Percentiles rank a stretch among this genome's conserved stretches.
Conservation (phyloP, 2,329 filamentous ascomycete genomes). For the Paraphoma chrysanthemicola region DNA sequence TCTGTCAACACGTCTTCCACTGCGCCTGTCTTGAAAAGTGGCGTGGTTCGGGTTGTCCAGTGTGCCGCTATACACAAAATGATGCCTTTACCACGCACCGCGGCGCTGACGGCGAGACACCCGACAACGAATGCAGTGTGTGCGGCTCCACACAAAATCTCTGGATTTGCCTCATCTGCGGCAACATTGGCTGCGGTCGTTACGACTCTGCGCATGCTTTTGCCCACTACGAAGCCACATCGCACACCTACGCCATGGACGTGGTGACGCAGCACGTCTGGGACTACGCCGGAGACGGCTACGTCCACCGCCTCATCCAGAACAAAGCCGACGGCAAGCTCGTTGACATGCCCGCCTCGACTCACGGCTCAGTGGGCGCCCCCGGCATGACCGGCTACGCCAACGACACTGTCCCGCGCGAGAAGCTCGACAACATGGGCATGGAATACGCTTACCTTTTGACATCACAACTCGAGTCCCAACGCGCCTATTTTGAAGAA, state of each 20-base stretch:
- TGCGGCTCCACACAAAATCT: constrained; percentile 84
- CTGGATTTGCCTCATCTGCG: constrained; percentile 95
- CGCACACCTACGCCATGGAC: constrained; percentile 91
- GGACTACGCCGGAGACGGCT: constrained; percentile 96
- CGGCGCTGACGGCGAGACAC: constrained; percentile 47
- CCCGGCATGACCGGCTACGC: constrained; percentile 54
- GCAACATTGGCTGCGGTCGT: constrained; percentile 88
- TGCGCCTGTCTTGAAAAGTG: constrained; percentile 96
- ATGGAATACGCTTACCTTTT: constrained; percentile 95
- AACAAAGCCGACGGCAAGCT: constrained; percentile 92
- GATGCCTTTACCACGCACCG: constrained; percentile 48
- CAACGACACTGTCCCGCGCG: constrained; percentile 74
- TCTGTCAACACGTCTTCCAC: constrained; percentile 97
- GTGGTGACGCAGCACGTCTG: constrained; percentile 93
- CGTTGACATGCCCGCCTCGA: constrained; percentile 77
- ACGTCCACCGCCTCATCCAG: constrained; percentile 94
- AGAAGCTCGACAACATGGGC: constrained; percentile 79
- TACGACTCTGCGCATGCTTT: constrained; percentile 96
- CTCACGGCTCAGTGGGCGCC: constrained; percentile 26
- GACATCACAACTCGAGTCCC: constrained; percentile 89
- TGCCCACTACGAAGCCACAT: constrained; percentile 87
- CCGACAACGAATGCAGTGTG: constrained; percentile 76
- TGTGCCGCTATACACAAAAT: constrained; percentile 87
- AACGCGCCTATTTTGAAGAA: constrained; percentile 93
- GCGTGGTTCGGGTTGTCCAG: constrained; percentile 91